Base-by-base conservation (phyloP, 805 yeast species). In the Torulaspora microellipsoides region DNA sequence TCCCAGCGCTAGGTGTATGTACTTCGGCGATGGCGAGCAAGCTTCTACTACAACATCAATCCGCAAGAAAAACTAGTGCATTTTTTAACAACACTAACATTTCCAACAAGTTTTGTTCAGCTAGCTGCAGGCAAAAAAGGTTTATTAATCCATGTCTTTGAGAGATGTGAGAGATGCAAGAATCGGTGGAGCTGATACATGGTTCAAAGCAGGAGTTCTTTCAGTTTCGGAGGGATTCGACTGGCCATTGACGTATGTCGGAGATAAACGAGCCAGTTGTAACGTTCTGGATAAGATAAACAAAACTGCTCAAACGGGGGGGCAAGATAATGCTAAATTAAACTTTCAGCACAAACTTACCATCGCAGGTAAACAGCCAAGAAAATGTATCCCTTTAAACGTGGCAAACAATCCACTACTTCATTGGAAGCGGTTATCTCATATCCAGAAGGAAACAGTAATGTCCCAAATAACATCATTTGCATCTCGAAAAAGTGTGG, bases 141-240 rank as follows among this genome's bases (percentile, higher is more conserved):
- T 20, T 20, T 20, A 20, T 20, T 20, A 8, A 7, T 8, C 8
- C 25, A 20, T 20, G 25, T 20, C 25, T 5, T 20, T 20, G 25
- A 20, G 25, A 2, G 25, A 20, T 20, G 25, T 20, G 25, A 20
- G 25, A 20, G 25, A 7, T 20, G 25, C 25, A 20, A 20, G 8
- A 20, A 7, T 23, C 17, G 11, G 28, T 30, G 31, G 34, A 27
- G 15, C 36, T 28, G 45, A 31, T 12, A 33, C 36, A 11, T 43
- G 46, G 47, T 47, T 40, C 31, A 31, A 38, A 28, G 45, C 45
- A 9, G 50, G 45, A 32, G 41, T 37, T 13, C 40, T 47, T 27
- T 35, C 37, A 13, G 38, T 43, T 9, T 40, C 43, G 11, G 29
- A 35, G 13, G 41, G 38, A 5, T 37, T 38, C 15, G 28, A 33